Base-by-base conservation (phyloP, 2,329 filamentous ascomycete species). In the Metarhizium anisopliae region DNA sequence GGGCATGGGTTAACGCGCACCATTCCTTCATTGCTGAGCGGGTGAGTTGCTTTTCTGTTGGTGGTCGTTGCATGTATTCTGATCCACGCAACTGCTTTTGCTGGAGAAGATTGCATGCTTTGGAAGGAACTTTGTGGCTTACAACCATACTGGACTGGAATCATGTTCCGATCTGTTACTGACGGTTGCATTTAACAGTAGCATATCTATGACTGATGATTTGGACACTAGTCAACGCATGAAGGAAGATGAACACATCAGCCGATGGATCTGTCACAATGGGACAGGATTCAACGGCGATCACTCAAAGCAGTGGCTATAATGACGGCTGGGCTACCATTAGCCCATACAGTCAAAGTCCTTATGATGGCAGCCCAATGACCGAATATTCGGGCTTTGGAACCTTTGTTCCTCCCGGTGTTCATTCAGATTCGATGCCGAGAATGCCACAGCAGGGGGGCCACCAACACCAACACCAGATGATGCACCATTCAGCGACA, bases 261-360 rank as follows among this genome's bases (percentile, higher is more conserved):
- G 59, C 64, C 52, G 67, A 69, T 56, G 67, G 62, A 51, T 64
- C 67, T 55, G 62, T 64, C 38, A 57, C 61, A 43, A 66, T 71
- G 63, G 65, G 63, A 14, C 64, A 68, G 52, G 64, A 70, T 54
- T 60, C 61, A 30, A 61, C 50, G 49, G 56, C 63, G 57, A 68
- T 68, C 63, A 60, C 66, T 50, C 66, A 66, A 52, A 66, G 62
- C 58, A 63, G 63, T 53, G 63, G 62, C 45, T 71, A 70, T 55
- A 57, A 70, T 65, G 75, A 80, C 58, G 72, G 71, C 64, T 84
- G 82, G 83, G 74, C 74, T 51, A 77, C 78, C 64, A 78, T 84
- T 64, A 77, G 72, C 59, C 70, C 83, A 14, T 88, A 89, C 64
- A 83, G 84, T 62, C 82, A 86, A 59, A 87, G 86, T 43, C 67